Base-by-base conservation (phyloP, 2,329 filamentous ascomycete genomes). In the Aspergillus flavus region DNA sequence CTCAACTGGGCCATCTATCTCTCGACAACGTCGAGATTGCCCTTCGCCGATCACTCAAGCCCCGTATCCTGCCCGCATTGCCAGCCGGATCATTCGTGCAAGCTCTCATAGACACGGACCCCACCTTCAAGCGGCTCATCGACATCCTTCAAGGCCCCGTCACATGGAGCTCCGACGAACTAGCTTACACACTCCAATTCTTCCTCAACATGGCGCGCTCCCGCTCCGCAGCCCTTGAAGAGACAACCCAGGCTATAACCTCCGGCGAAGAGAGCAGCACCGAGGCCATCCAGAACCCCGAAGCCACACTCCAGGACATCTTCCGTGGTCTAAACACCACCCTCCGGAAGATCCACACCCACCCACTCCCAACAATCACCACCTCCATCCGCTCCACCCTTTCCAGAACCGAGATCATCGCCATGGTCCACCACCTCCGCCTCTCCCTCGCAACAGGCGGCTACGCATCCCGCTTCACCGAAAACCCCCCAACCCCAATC, bases 391-490 rank as follows among this genome's bases (percentile, higher is more conserved):
- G 78, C 64, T 76, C 77, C 43, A 72, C 71, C 48, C 73, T 80
- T 41, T 75, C 78, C 16, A 74, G 77, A 58, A 71, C 75, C 28
- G 78, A 81, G 48, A 73, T 78, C 50, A 71, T 80, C 57, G 77
- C 75, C 52, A 76, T 77, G 64, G 72, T 80, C 57, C 75, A 80
- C 63, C 79, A 81, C 60, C 78, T 80, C 58, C 79, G 79, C 58
- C 75, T 80, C 68, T 76, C 74, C 59, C 78, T 81, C 57, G 79
- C 78, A 30, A 79, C 77, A 21, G 77, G 77, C 52, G 79, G 79
- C 39, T 75, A 78, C 68, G 79, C 78, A 36, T 77, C 78, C 23
- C 77, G 76, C n/a, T 78, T 79, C 72, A 77, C 74, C 58, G 78
- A 79, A 69, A 73, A 76, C 58, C 73, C 76, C 1, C 77, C 78